A percentile compares a stretch with the other conserved stretches of the same genome.
These are phyloP conservation scores for Blastobotrys arbuscula DNA, from an alignment of 1,139 yeast genomes.

Conservation along the genomic window DNA sequence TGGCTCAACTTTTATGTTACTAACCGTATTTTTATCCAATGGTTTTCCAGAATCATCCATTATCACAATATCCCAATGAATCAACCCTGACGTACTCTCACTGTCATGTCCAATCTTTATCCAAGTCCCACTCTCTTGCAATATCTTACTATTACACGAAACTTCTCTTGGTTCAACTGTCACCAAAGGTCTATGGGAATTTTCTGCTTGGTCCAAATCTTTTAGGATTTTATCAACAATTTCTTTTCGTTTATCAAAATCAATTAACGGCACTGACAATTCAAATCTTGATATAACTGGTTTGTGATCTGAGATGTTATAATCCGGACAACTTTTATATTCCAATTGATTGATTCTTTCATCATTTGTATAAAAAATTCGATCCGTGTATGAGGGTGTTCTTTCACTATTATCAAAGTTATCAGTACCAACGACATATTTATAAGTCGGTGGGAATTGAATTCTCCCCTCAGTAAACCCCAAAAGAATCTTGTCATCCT, in stretches of 20 bases:
- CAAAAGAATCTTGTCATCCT: slow-evolving; percentile 48
- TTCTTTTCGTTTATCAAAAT: slow-evolving; percentile 37
- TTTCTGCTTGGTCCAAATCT: slow-evolving; percentile 41
- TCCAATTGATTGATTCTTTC: slow-evolving; percentile 18
- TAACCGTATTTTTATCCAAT: slow-evolving; percentile 9
- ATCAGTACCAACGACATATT: slow-evolving; percentile 37
- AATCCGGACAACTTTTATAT: slow-evolving; percentile 27
- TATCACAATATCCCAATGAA: slow-evolving; percentile 21
- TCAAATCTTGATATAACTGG: slow-evolving; percentile 58
- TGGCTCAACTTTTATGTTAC: slow-evolving; percentile 16
- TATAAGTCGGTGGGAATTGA: slow-evolving; percentile 71
- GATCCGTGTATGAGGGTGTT: slow-evolving; percentile 76
- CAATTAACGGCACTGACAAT: slow-evolving; percentile 44
- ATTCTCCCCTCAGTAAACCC: slow-evolving; percentile 63
- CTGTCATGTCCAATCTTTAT: slow-evolving; percentile 5
- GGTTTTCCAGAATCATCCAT: background rate
- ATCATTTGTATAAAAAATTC: slow-evolving; percentile 43
- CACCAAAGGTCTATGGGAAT: slow-evolving; percentile 39
- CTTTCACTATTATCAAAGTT: slow-evolving; percentile 36
- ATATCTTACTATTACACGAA: slow-evolving; percentile 4
- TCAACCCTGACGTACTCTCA: slow-evolving; percentile 1
- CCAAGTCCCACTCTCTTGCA: slow-evolving; percentile 10
- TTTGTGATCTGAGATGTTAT: slow-evolving; percentile 63
- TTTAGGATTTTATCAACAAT: slow-evolving; percentile 37
- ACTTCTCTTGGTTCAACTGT: slow-evolving; percentile 29